Evolutionary conservation across 2,329 filamentous ascomycete genomes (phyloP).

Genomic region (Alternaria alternata): DNA sequence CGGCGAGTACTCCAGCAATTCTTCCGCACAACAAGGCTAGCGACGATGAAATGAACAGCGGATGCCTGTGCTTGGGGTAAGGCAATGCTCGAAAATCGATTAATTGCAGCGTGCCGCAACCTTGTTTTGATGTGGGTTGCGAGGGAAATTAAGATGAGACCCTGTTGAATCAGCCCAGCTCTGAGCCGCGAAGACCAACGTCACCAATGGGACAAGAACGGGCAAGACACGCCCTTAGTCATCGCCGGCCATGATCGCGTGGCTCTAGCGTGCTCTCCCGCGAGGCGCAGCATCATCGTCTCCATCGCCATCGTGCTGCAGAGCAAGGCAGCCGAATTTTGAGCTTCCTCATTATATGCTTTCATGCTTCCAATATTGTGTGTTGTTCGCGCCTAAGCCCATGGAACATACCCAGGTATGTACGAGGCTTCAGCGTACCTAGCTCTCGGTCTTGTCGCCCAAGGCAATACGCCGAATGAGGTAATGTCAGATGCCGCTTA

Average conservation of each 20-base stretch:
- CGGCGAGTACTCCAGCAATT: neutral
- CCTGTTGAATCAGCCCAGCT: slow-evolving; percentile 19
- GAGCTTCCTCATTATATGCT: neutral
- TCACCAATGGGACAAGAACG: slow-evolving; percentile 15
- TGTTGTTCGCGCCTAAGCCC: neutral
- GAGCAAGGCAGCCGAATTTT: neutral
- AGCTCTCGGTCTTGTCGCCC: neutral
- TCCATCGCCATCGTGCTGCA: neutral
- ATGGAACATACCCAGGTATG: neutral
- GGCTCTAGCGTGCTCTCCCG: neutral
- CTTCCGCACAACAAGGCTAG: slow-evolving; percentile 9
- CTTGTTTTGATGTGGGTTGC: slow-evolving; percentile 26
- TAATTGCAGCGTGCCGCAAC: slow-evolving; percentile 10
- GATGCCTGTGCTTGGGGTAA: neutral
- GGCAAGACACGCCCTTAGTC: slow-evolving; percentile 3
- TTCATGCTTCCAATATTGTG: neutral
- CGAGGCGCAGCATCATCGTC: slow-evolving; percentile 4
- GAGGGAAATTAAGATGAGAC: slow-evolving; percentile 23
- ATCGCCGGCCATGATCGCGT: neutral
- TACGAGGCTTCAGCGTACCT: neutral
- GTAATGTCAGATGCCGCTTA: slow-evolving; percentile 1
- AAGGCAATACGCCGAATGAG: neutral
- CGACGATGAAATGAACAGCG: slow-evolving; percentile 11
- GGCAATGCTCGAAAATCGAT: slow-evolving; percentile 5
- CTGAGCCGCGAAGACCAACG: slow-evolving; percentile 16